These are phyloP conservation scores for Xylariomycetidae sp. DNA, from an alignment of 2,329 filamentous ascomycete genomes.

Conservation along the genomic window DNA sequence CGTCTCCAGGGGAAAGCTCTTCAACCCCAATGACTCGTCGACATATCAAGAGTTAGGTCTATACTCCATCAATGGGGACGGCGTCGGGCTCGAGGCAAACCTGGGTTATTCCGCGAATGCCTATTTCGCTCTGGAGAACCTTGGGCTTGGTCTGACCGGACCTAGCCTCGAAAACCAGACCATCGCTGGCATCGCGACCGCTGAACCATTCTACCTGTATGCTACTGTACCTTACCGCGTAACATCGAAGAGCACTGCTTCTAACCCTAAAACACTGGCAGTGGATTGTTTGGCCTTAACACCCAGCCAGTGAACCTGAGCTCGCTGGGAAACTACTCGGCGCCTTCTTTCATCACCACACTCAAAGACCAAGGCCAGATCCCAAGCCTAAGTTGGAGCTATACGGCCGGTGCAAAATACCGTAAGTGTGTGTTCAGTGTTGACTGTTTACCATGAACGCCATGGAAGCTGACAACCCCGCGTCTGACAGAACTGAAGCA, in stretches of 20 bases:
- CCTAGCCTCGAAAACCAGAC: conserved; percentile 26
- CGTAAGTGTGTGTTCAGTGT: conserved; percentile 23
- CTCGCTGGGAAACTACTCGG: conserved; percentile 29
- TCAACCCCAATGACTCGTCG: conserved; percentile 28
- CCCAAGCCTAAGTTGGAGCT: conserved; percentile 36
- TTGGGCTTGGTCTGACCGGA: conserved; percentile 27
- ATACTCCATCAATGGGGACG: conserved; percentile 30
- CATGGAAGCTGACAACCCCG: conserved; percentile 1
- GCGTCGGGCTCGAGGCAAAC: conserved; percentile 32
- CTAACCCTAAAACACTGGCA: conserved; percentile 12
- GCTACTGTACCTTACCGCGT: conserved; percentile 7
- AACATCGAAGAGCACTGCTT: not conserved
- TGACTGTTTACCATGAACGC: not conserved
- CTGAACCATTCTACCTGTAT: conserved; percentile 32
- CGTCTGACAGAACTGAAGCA: conserved; percentile 26
- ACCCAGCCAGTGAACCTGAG: conserved; percentile 32
- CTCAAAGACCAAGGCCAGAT: conserved; percentile 31
- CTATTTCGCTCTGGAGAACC: conserved; percentile 22
- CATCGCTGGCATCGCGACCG: conserved; percentile 26
- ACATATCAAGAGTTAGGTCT: conserved; percentile 28
- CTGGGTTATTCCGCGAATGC: conserved; percentile 28
- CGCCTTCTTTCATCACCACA: conserved; percentile 29
- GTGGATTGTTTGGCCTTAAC: conserved; percentile 33
- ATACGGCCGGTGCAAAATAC: conserved; percentile 35
- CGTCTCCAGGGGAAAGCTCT: conserved; percentile 29